Percentiles rank a stretch among this genome's conserved stretches.
Evolutionary conservation across 257 asterid genomes (phyloP).

Genomic region (Misopates orontium): DNA sequence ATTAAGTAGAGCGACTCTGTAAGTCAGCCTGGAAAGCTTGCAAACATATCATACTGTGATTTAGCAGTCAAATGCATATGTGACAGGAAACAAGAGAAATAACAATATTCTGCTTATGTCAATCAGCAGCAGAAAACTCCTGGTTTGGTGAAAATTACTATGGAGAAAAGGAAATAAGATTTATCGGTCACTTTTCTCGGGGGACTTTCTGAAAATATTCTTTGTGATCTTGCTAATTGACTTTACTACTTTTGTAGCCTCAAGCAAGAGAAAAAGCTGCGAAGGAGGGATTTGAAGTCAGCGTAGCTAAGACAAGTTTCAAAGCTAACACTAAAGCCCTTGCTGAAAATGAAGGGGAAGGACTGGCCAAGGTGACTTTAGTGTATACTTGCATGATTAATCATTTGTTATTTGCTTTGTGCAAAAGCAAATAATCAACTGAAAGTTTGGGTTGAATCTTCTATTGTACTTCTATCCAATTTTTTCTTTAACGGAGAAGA

Average conservation of each 20-base stretch:
- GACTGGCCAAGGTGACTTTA: conserved; percentile 75
- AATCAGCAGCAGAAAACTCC: not conserved
- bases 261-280: conserved; percentile 91
- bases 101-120: not conserved
- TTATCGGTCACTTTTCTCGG: not conserved
- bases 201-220: not conserved
- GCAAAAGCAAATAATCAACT: not conserved
- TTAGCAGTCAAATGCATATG: too few species aligned
- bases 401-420: conserved; percentile 6
- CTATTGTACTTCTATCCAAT: not conserved
- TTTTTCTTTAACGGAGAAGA: conserved; percentile 11
- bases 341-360: conserved; percentile 95
- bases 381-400: not conserved
- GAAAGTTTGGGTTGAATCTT: not conserved
- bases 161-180: not conserved
- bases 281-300: conserved; percentile 86
- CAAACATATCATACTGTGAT: too few species aligned
- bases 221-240: conserved; percentile 23
- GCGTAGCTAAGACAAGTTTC: conserved; percentile 84
- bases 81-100: too few species aligned
- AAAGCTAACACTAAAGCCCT: conserved; percentile 96
- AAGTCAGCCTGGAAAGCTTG: too few species aligned
- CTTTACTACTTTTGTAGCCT: conserved; percentile 56
- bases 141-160: not conserved
- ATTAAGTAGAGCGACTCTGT: too few species aligned